Conservation (phyloP, 805 yeast genomes). For the Metschnikowia dekortorum region DNA sequence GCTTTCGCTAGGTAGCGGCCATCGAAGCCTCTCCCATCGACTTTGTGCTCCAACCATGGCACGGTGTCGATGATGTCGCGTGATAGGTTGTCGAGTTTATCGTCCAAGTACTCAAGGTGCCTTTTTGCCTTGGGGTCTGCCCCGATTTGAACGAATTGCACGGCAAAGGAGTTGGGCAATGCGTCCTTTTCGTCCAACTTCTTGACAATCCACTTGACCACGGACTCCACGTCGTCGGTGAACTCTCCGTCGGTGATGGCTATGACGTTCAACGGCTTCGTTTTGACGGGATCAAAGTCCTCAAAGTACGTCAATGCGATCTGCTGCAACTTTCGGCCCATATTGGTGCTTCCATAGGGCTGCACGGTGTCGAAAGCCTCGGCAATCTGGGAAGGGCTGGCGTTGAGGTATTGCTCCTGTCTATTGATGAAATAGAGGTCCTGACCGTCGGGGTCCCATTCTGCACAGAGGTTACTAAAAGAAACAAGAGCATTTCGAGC, state of each 20-base stretch:
- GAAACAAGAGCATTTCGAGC: slow-evolving; percentile 12
- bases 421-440: slow-evolving; percentile 14
- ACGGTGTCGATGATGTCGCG: slow-evolving; percentile 16
- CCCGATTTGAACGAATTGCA: slow-evolving; percentile 16
- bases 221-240: slow-evolving; percentile 13
- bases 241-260: slow-evolving; percentile 17
- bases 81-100: slow-evolving; percentile 6
- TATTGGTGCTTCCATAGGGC: slow-evolving; percentile 14
- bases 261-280: slow-evolving; percentile 13
- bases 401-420: slow-evolving; percentile 4
- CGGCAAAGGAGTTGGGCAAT: slow-evolving; percentile 13
- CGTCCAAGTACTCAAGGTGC: slow-evolving; percentile 11
- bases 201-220: slow-evolving; percentile 13
- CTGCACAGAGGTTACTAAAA: slow-evolving; percentile 13
- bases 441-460: slow-evolving; percentile 18
- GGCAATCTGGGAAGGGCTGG: slow-evolving; percentile 10
- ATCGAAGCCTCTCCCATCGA: slow-evolving; percentile 12
- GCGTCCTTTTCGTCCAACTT: slow-evolving; percentile 10
- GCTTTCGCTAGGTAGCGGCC: slow-evolving; percentile 14
- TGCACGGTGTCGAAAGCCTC: slow-evolving; percentile 8
- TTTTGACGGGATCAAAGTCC: slow-evolving; percentile 7
- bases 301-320: slow-evolving; percentile 9
- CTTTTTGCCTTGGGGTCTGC: slow-evolving; percentile 11
- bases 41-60: slow-evolving; percentile 10
- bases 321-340: slow-evolving; percentile 13